A percentile compares a stretch with the other conserved stretches of the same genome.
Evolutionary conservation across 2,329 filamentous ascomycete species (phyloP).

Genomic region (Drechslerella coelobrocha): DNA sequence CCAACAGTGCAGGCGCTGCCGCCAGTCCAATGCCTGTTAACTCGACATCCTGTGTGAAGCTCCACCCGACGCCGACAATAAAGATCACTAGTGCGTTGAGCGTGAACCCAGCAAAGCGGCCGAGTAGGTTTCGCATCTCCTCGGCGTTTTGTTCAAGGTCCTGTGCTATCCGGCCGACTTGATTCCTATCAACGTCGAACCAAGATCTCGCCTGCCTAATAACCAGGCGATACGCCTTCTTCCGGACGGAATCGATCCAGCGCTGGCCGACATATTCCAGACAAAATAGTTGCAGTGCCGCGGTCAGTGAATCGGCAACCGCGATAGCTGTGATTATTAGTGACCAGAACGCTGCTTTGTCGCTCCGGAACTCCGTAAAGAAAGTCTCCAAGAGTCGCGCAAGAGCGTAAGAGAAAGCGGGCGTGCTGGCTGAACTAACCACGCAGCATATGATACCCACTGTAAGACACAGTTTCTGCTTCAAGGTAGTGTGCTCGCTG

Average conservation of each 20-base stretch:
- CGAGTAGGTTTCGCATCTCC: constrained; percentile 83
- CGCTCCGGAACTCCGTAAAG: constrained; percentile 55
- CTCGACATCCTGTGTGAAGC: constrained; percentile 76
- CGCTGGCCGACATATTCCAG: constrained; percentile 73
- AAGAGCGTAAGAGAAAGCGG: constrained; percentile 78
- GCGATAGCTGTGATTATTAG: constrained; percentile 73
- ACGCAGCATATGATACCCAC: constrained; percentile 69
- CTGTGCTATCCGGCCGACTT: constrained; percentile 69
- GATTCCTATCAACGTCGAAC: constrained; percentile 75
- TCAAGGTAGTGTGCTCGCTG: constrained; percentile 68
- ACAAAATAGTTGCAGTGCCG: constrained; percentile 72
- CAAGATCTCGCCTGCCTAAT: constrained; percentile 78
- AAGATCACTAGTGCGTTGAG: constrained; percentile 73
- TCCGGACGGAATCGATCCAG: constrained; percentile 78
- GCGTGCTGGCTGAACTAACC: constrained; percentile 71
- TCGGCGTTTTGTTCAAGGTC: constrained; percentile 82
- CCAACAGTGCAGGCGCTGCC: constrained; percentile 71
- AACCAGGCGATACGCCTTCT: constrained; percentile 71
- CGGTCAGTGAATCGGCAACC: constrained; percentile 69
- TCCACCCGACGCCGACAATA: constrained; percentile 74
- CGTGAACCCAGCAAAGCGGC: constrained; percentile 75
- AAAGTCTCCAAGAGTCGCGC: constrained; percentile 65
- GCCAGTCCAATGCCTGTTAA: constrained; percentile 78
- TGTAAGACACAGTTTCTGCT: constrained; percentile 65
- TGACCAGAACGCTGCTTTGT: constrained; percentile 70